Percentiles rank a stretch among this genome's conserved stretches.
These are phyloP conservation scores for Penicillium alfredii DNA, from an alignment of 495 filamentous ascomycete genomes.

Conservation along the genomic window DNA sequence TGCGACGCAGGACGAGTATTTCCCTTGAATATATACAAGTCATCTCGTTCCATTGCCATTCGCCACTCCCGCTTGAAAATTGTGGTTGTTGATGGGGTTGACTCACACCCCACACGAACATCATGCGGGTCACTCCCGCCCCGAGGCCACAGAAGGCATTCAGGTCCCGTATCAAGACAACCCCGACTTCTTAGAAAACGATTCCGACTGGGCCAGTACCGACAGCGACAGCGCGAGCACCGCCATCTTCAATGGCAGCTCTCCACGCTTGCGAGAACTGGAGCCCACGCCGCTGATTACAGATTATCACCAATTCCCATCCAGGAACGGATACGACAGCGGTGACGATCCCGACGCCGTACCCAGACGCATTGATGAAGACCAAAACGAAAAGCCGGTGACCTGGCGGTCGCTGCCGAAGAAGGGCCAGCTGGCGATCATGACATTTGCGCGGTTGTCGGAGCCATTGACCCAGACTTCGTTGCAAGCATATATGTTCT, in stretches of 20 bases:
- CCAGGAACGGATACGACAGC: constrained; percentile 12
- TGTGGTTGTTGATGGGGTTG: constrained; percentile 16
- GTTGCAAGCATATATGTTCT: constrained; percentile 70
- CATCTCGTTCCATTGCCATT: background rate
- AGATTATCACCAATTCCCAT: constrained; percentile 17
- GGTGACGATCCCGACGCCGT: constrained; percentile 13
- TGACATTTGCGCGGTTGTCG: constrained; percentile 68
- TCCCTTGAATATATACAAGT: too few species aligned
- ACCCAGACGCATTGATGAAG: background rate
- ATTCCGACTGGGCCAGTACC: constrained; percentile 3
- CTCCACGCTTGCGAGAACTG: constrained; percentile 6
- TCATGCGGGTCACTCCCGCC: constrained; percentile 7
- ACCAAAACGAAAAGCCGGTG: constrained; percentile 43
- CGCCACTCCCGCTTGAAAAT: constrained; percentile 7
- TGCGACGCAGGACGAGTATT: too few species aligned
- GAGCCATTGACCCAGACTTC: constrained; percentile 76
- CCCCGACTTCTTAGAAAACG: background rate
- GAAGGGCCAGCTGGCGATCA: constrained; percentile 67
- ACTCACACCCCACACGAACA: constrained; percentile 2
- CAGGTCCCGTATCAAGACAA: background rate
- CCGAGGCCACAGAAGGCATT: background rate
- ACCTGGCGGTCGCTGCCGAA: constrained; percentile 65
- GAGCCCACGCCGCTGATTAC: constrained; percentile 12
- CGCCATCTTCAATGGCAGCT: constrained; percentile 10
- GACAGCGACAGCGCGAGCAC: constrained; percentile 16